Evolutionary conservation across 169 alveolate species (phyloP).

Genomic region (Cryptosporidium baileyi): DNA sequence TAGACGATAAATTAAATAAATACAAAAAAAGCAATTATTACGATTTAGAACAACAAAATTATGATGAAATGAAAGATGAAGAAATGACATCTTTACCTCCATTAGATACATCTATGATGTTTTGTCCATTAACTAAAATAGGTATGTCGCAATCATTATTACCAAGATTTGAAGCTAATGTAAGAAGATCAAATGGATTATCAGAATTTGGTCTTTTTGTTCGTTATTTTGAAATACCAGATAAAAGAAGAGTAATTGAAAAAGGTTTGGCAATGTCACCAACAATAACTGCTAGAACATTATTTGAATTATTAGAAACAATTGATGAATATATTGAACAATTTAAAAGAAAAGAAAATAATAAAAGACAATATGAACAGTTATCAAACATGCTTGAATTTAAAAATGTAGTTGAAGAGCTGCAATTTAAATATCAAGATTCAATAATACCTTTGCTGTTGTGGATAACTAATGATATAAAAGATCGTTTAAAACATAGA

Average conservation of each 20-base stretch:
- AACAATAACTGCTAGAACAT: constrained; percentile 10
- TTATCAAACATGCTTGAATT: constrained; percentile 6
- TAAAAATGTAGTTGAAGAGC: constrained; percentile 18
- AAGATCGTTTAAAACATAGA: constrained; percentile 12
- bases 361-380: constrained; percentile 7
- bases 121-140: constrained; percentile 44
- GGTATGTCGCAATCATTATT: constrained; percentile 32
- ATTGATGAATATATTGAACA: constrained; percentile 41
- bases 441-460: neutral
- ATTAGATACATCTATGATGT: constrained; percentile 33
- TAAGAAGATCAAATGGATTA: constrained; percentile 15
- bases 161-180: constrained; percentile 42
- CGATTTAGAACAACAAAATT: neutral
- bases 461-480: constrained; percentile 34
- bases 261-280: neutral
- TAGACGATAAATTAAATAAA: neutral
- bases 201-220: constrained; percentile 42
- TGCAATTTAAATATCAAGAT: neutral
- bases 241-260: constrained; percentile 34
- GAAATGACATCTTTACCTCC: constrained; percentile 18
- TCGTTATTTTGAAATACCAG: constrained; percentile 43
- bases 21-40: neutral
- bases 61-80: constrained; percentile 36
- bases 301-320: constrained; percentile 20
- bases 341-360: constrained; percentile 28